phyloP scores from a whole-genome alignment of 2,329 filamentous ascomycete genomes.

The Clonostachys byssicola region DNA sequence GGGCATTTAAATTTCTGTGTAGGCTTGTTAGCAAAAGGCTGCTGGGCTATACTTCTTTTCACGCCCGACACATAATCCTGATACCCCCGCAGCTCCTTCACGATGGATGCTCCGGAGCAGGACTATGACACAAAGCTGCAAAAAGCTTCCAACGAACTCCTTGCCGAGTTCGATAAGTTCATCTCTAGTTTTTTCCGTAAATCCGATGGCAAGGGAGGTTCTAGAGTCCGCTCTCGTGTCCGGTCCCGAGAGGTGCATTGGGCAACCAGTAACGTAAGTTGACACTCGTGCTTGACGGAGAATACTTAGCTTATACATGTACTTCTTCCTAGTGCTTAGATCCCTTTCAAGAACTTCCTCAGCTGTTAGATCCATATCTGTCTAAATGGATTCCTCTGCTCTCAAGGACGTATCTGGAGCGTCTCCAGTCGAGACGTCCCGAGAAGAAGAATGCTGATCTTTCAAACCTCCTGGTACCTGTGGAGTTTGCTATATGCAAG shows the following conservation, averaged over 20 bases:
- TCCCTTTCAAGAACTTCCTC: constrained; percentile 91
- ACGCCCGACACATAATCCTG: too few relatives aligned
- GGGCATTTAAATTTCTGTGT: background rate
- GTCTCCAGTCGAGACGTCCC: constrained; percentile 34
- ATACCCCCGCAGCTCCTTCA: background rate
- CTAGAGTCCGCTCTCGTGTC: constrained; percentile 41
- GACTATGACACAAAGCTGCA: constrained; percentile 61
- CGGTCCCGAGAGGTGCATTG: constrained; percentile 43
- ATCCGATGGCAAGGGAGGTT: constrained; percentile 35
- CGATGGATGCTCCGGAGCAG: constrained; percentile 57
- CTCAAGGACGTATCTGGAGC: constrained; percentile 70
- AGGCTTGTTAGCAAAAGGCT: background rate
- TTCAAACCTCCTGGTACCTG: constrained; percentile 42
- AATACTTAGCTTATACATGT: background rate
- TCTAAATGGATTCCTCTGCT: constrained; percentile 70
- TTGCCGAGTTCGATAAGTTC: constrained; percentile 52
- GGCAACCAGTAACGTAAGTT: constrained; percentile 38
- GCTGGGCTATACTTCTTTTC: too few relatives aligned
- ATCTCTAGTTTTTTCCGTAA: constrained; percentile 49
- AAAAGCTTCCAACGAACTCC: constrained; percentile 53
- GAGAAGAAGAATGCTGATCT: background rate
- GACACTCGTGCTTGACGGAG: background rate
- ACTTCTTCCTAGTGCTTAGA: constrained; percentile 57
- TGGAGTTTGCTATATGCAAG: constrained; percentile 69
- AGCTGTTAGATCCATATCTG: constrained; percentile 83